Evolutionary conservation across 2,329 filamentous ascomycete species (phyloP).

Genomic region (Botrytis sinoallii): DNA sequence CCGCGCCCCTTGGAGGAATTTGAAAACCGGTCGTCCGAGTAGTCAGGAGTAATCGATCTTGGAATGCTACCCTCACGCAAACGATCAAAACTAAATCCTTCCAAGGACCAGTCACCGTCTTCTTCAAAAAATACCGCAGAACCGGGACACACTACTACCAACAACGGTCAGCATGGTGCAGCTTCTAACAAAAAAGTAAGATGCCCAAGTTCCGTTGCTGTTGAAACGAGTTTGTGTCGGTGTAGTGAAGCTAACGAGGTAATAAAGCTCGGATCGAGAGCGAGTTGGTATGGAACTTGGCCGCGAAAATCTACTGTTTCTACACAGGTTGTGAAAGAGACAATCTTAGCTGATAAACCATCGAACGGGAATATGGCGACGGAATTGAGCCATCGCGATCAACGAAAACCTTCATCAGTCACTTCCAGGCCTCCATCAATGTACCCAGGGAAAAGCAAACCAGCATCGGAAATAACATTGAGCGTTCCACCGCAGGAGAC

Average conservation of each 20-base stretch:
- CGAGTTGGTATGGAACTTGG: constrained; percentile 62
- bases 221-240: constrained; percentile 1
- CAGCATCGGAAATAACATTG: constrained; percentile 37
- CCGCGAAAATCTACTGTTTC: constrained; percentile 53
- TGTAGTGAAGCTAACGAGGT: constrained; percentile 16
- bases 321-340: constrained; percentile 58
- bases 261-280: constrained; percentile 31
- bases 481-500: constrained; percentile 23
- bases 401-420: constrained; percentile 27
- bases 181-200: constrained; percentile 10
- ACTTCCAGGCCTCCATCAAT: constrained; percentile 35
- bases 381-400: constrained; percentile 34
- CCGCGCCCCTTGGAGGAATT: constrained; percentile 9
- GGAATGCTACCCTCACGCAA: constrained; percentile 35
- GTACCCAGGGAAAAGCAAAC: constrained; percentile 37
- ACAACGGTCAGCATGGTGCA: constrained; percentile 1
- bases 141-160: constrained; percentile 14
- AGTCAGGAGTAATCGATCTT: not conserved
- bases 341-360: constrained; percentile 51
- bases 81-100: constrained; percentile 30
- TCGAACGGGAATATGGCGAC: constrained; percentile 30
- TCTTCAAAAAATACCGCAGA: constrained; percentile 21
- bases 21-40: not conserved
- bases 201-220: not conserved
- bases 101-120: constrained; percentile 24